Conservation (phyloP, 2,329 filamentous ascomycete genomes). For the Xylariaceae sp. region DNA sequence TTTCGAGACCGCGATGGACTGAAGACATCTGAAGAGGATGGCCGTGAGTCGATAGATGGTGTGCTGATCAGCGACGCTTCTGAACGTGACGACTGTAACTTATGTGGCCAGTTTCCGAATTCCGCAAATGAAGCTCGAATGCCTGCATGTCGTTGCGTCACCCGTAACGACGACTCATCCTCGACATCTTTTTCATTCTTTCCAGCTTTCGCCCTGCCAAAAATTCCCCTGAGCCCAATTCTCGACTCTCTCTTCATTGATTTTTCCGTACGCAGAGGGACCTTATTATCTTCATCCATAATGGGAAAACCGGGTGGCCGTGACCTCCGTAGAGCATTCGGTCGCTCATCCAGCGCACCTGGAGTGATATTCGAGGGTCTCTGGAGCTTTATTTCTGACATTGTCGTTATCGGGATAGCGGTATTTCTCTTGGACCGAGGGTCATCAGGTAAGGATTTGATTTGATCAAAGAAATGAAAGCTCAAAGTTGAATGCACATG, state of each 20-base stretch:
- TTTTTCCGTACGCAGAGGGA: conserved; percentile 42
- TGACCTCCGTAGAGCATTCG: conserved; percentile 32
- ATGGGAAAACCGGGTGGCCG: conserved; percentile 37
- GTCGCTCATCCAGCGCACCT: conserved; percentile 30
- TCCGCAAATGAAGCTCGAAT: conserved; percentile 46
- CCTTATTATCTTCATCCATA: conserved; percentile 33
- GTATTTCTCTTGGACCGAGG: background rate
- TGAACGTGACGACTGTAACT: conserved; percentile 33
- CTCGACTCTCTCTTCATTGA: conserved; percentile 47
- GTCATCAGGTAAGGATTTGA: too few species aligned
- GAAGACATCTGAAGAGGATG: conserved; percentile 8
- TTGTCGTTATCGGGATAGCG: conserved; percentile 4
- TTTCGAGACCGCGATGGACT: conserved; percentile 11
- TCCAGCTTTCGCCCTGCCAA: conserved; percentile 41
- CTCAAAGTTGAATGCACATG: too few species aligned
- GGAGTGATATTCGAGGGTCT: conserved; percentile 24
- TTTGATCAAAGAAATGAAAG: too few species aligned
- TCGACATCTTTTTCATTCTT: conserved; percentile 30
- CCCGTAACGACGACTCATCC: conserved; percentile 27
- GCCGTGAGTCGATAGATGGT: conserved; percentile 14
- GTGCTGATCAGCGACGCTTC: conserved; percentile 31
- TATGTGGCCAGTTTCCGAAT: conserved; percentile 41
- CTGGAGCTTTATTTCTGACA: conserved; percentile 8
- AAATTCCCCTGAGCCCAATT: conserved; percentile 48
- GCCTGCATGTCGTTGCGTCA: conserved; percentile 32